Base-by-base conservation (phyloP, 345 rosid genomes). In the Populus pruinosa region DNA sequence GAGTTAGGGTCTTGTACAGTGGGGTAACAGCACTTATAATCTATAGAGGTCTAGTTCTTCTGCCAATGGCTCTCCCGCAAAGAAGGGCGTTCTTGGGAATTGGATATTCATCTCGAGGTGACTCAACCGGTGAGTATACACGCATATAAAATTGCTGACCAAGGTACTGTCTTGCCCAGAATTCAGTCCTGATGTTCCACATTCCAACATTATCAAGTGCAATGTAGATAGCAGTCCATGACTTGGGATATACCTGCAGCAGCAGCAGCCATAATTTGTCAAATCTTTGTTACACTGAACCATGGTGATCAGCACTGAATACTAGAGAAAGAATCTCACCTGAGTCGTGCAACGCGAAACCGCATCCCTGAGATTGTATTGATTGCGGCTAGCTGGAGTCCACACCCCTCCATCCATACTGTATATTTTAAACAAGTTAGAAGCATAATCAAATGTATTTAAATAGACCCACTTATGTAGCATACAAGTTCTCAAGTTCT, bases 351-450 rank as follows among this genome's bases (percentile, higher is more conserved):
- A 82, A 13, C 99, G 94, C 4, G 97, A 90, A 53, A 95, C 81
- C 2, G 97, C 98, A 70, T 93, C 98, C 56, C 71, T 72, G 1
- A 93, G 90, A 83, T 95, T 95, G 88, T 95, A 95, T 83, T 86
- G 87, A 6, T 81, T 76, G 5, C 98, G 90, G 29, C 92, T 83
- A 3, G 82, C 87, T 0, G 87, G 84, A 5, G 88, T 88, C 99
- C 98, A 95, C 55, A 29, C 68, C 80, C 99, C 99, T 61, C 81
- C 84, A 80, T 91, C 88, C 96, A 92, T 90, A 49, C 98, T 94
- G 91, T 81, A 55, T 21, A 65, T 17, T 38, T 70, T 41, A 44
- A 55, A 49, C 6, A 6, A 44, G 23, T 21, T 44, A 6, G 56
- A 17, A 69, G 36, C 10, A 10, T 14, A 16, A 31, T 12, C 33